phyloP scores from a whole-genome alignment of 176 grass and related monocot species.

The Oryza glaberrima region DNA sequence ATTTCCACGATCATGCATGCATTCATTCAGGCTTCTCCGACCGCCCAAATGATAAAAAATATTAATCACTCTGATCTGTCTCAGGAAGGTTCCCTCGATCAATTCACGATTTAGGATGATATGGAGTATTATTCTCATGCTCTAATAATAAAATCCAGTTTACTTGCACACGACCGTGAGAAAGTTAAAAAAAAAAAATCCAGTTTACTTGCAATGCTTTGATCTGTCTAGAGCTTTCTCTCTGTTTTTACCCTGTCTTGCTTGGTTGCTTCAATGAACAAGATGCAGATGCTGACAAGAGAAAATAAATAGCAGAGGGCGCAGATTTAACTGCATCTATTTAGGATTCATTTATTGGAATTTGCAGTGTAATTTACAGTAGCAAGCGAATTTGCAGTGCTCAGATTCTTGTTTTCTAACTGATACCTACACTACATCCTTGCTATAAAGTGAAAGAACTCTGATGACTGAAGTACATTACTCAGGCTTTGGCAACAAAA shows the following conservation, averaged over 20 bases:
- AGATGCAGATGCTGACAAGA: background rate
- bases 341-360: background rate
- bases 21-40: conserved; percentile 17
- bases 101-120: conserved; percentile 7
- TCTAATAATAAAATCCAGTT: background rate
- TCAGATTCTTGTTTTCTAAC: background rate
- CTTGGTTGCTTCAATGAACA: background rate
- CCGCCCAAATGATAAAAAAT: conserved; percentile 9
- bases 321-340: background rate
- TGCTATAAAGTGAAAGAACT: background rate
- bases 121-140: conserved; percentile 1
- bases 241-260: background rate
- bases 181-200: background rate
- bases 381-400: background rate
- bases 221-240: background rate
- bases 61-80: conserved; percentile 2
- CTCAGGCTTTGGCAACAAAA: background rate
- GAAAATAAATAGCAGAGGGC: background rate
- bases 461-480: background rate
- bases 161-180: background rate
- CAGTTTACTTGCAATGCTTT: background rate
- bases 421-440: background rate
- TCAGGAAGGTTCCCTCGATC: conserved; percentile 14
- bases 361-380: background rate
- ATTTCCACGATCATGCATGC: conserved; percentile 14